These are phyloP conservation scores for Coemansia sp. DNA, from an alignment of 192 early-diverging fungal species.

Conservation along the genomic window DNA sequence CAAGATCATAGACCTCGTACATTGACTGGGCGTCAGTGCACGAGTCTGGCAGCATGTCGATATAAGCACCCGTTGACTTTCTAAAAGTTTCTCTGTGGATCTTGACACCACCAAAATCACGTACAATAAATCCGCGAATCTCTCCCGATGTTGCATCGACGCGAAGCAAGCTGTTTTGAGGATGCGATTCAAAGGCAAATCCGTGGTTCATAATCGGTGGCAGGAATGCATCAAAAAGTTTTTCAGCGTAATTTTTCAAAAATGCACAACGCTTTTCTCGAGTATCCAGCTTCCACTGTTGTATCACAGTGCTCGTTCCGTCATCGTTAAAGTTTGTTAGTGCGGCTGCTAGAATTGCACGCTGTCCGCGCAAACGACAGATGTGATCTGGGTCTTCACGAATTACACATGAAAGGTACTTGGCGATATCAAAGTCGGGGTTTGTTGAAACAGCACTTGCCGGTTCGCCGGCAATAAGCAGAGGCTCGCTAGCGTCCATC, in stretches of 20 bases:
- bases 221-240: slow-evolving; percentile 59
- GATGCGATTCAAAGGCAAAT: slow-evolving; percentile 68
- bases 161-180: slow-evolving; percentile 62
- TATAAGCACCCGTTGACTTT: slow-evolving; percentile 44
- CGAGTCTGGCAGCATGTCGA: slow-evolving; percentile 59
- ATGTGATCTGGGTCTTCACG: slow-evolving; percentile 56
- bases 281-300: slow-evolving; percentile 53
- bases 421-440: slow-evolving; percentile 60
- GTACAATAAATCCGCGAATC: slow-evolving; percentile 61
- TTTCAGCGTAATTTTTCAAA: slow-evolving; percentile 50
- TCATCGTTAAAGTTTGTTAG: slow-evolving; percentile 53
- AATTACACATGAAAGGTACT: slow-evolving; percentile 62
- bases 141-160: slow-evolving; percentile 55
- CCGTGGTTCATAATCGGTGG: slow-evolving; percentile 62
- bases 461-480: slow-evolving; percentile 58
- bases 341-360: slow-evolving; percentile 60
- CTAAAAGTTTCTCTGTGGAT: slow-evolving; percentile 57
- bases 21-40: slow-evolving; percentile 56
- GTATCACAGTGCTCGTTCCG: slow-evolving; percentile 44
- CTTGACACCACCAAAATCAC: slow-evolving; percentile 72
- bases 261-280: slow-evolving; percentile 50
- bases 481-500: slow-evolving; percentile 30
- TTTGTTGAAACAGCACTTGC: slow-evolving; percentile 55
- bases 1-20: slow-evolving; percentile 56
- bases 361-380: slow-evolving; percentile 38